Evolutionary conservation across 495 filamentous ascomycete genomes (phyloP), one percentile per base, ranked within the genome.

Genomic region (Talaromyces adpressus): DNA sequence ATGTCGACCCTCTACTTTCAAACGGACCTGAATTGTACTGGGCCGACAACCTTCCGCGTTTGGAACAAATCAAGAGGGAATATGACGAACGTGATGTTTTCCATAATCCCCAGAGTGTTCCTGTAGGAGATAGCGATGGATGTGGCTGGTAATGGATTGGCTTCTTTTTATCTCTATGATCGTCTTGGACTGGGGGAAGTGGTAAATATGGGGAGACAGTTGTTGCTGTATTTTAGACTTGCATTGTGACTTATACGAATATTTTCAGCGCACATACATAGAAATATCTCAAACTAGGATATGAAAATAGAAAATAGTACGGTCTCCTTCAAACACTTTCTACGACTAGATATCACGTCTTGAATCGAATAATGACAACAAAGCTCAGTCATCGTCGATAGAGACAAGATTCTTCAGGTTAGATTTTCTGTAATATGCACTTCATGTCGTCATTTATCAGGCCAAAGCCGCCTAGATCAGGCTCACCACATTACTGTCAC

Each of bases 1-100:
- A 91, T 67, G 82, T 91, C 5, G 90, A 93, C 70, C 84, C 86
- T 1, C 73, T 70, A 4, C 65, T 90, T 62, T 68, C 67, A 25
- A 63, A 82, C 39, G 66, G 69, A 0, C 73, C 68, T 29, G 68
- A 77, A 25, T 79, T 83, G 0, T 92, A 89, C 65, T 89, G 80
- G 77, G 75, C 81, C 0, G 54, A 70, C 4, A 87, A 82, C 64
- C 70, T 86, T n/a, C 71, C 71, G 3, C 73, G 72, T 34, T 69
- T 89, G 52, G 69, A 81, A 69, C 59, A 72, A 51, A 76, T 89
- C 54, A 89, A 89, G 76, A 70, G 73, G 0, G 67, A 69, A 11
- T 63, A 84, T 23, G 86, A 89, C 68, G 85, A 85, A 0, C 67
- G 73, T 0, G 81, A 88, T 74, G 60, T 87, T 9, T 88, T 89